A percentile compares a stretch with the other conserved stretches of the same genome.
Conservation (phyloP, 73 alveolate species). For the Halteria grandinella region DNA sequence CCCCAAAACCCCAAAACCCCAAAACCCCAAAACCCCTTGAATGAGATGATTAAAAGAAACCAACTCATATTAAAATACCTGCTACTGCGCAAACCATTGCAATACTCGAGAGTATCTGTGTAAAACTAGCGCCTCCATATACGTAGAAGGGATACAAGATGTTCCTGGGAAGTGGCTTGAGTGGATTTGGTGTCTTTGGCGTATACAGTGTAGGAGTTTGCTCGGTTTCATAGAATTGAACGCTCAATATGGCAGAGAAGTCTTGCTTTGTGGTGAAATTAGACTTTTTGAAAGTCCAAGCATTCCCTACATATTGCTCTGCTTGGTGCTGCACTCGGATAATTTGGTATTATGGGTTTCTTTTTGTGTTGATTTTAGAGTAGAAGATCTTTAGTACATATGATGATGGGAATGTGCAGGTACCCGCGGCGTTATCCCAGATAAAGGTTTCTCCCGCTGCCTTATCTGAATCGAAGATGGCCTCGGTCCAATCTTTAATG, state of each 20-base stretch:
- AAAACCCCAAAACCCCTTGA: too few relatives aligned
- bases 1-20: too few relatives aligned
- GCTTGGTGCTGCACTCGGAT: constrained; percentile 18
- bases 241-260: constrained; percentile 1
- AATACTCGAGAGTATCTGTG: neutral
- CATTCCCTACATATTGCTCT: neutral
- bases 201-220: constrained; percentile 13
- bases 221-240: constrained; percentile 26
- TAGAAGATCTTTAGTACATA: constrained; percentile 27
- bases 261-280: constrained; percentile 19
- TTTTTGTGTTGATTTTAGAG: constrained; percentile 32
- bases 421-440: constrained; percentile 22
- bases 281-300: constrained; percentile 45
- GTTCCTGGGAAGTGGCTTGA: constrained; percentile 44
- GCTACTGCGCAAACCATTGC: too few relatives aligned
- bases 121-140: constrained; percentile 35
- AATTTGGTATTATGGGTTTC: constrained; percentile 26
- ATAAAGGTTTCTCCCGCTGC: constrained; percentile 5
- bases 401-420: constrained; percentile 29
- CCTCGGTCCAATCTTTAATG: constrained; percentile 30
- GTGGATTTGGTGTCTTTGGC: constrained; percentile 39
- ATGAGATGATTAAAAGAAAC: too few relatives aligned
- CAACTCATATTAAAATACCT: too few relatives aligned
- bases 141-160: constrained; percentile 41
- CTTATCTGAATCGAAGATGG: neutral